These are phyloP conservation scores for Macroventuria anomochaeta DNA, from an alignment of 2,329 filamentous ascomycete genomes.

Conservation along the genomic window DNA sequence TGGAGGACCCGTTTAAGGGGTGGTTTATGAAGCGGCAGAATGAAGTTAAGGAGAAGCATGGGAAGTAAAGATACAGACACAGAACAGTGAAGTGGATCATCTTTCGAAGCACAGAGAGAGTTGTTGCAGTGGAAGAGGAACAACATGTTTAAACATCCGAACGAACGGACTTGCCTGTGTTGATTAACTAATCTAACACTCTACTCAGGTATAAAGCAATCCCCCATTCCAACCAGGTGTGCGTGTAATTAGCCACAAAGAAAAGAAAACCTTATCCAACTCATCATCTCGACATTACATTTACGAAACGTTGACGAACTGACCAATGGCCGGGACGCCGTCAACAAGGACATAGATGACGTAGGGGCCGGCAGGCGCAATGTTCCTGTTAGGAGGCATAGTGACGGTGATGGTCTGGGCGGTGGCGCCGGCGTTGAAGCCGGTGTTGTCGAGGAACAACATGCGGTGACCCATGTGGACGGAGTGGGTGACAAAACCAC, in stretches of 20 bases:
- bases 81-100: neutral
- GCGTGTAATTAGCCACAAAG: conserved; percentile 7
- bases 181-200: conserved; percentile 4
- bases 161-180: conserved; percentile 3
- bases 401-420: conserved; percentile 58
- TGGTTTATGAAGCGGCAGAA: conserved; percentile 23
- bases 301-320: conserved; percentile 57
- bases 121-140: neutral
- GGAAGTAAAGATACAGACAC: neutral
- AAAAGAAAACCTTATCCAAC: conserved; percentile 12
- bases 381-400: conserved; percentile 62
- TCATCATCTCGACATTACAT: neutral
- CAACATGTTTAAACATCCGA: conserved; percentile 2
- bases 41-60: conserved; percentile 6
- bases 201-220: conserved; percentile 8
- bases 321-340: conserved; percentile 60
- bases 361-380: conserved; percentile 66
- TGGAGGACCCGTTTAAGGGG: conserved; percentile 33
- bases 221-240: conserved; percentile 1
- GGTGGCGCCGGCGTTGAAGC: conserved; percentile 53
- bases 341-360: conserved; percentile 65
- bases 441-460: conserved; percentile 59
- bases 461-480: conserved; percentile 68
- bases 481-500: conserved; percentile 66
- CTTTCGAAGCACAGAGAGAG: neutral